These are phyloP conservation scores for Rhizomucor miehei DNA, from an alignment of 371 early-diverging fungal genomes.

Conservation along the genomic window DNA sequence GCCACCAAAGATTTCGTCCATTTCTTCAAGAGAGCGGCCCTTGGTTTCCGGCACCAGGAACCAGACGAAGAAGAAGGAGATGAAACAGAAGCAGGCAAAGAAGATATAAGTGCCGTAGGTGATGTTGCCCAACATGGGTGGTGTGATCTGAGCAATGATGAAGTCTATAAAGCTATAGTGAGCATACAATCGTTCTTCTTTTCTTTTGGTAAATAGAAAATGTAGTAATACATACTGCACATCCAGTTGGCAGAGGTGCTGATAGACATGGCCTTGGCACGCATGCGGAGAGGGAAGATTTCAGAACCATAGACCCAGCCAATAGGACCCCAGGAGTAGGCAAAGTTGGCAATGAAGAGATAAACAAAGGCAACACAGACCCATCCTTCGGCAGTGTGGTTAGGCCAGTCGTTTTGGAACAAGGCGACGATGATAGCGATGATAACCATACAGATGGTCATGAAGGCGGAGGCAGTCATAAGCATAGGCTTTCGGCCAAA, in stretches of 20 bases:
- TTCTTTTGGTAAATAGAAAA: too few species aligned
- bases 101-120: slow-evolving; percentile 38
- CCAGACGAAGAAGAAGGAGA: slow-evolving; percentile 24
- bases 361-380: slow-evolving; percentile 56
- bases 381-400: slow-evolving; percentile 34
- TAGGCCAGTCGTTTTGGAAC: slow-evolving; percentile 35
- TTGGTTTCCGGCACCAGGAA: slow-evolving; percentile 42
- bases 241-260: slow-evolving; percentile 90
- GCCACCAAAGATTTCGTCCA: slow-evolving; percentile 43
- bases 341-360: slow-evolving; percentile 65
- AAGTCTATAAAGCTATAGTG: slow-evolving; percentile 8
- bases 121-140: slow-evolving; percentile 20
- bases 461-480: slow-evolving; percentile 40
- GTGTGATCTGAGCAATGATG: slow-evolving; percentile 22
- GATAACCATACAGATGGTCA: slow-evolving; percentile 39
- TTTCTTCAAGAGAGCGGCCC: slow-evolving; percentile 42
- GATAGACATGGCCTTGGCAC: slow-evolving; percentile 76
- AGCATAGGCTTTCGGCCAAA: slow-evolving; percentile 61
- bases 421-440: slow-evolving; percentile 39
- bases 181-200: too few species aligned
- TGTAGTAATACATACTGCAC: slow-evolving; percentile 44
- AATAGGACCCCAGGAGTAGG: slow-evolving; percentile 78
- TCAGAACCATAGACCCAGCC: slow-evolving; percentile 90
- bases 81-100: slow-evolving; percentile 31
- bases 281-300: slow-evolving; percentile 68